Evolutionary conservation across 345 rosid species (phyloP).

Genomic region (Melastoma malabathricum): DNA sequence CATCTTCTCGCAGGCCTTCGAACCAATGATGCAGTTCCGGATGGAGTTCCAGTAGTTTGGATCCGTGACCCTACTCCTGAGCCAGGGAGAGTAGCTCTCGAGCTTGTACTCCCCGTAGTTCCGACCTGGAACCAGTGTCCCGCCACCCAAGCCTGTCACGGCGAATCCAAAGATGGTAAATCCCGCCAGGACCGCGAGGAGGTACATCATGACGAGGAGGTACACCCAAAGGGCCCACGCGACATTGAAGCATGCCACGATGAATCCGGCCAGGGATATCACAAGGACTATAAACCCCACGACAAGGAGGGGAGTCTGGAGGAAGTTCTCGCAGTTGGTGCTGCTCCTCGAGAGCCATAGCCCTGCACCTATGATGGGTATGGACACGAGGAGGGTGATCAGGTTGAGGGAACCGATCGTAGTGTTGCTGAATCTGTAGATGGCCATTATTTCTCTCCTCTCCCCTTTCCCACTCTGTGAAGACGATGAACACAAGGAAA

Average conservation of each 20-base stretch:
- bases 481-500: constrained; percentile 1
- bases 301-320: constrained; percentile 69
- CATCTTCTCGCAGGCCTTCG: constrained; percentile 56
- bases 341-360: constrained; percentile 78
- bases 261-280: constrained; percentile 78
- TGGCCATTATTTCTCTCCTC: constrained; percentile 8
- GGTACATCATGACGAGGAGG: constrained; percentile 57
- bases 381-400: constrained; percentile 71
- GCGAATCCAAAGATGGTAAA: constrained; percentile 72
- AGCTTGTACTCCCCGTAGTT: constrained; percentile 62
- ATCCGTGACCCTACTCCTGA: constrained; percentile 45
- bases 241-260: constrained; percentile 83
- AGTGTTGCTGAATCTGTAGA: constrained; percentile 80
- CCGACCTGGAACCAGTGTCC: constrained; percentile 50
- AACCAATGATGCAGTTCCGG: constrained; percentile 60
- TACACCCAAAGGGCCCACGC: constrained; percentile 95
- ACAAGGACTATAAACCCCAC: constrained; percentile 64
- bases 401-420: constrained; percentile 74
- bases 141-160: constrained; percentile 75
- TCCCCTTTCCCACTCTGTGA: constrained; percentile 3
- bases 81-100: constrained; percentile 71
- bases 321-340: constrained; percentile 77
- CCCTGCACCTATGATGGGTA: constrained; percentile 83
- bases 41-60: constrained; percentile 57
- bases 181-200: constrained; percentile 50